These are phyloP conservation scores for Phymatotrichopsis omnivora DNA, from an alignment of 2,329 filamentous ascomycete genomes.

Conservation along the genomic window DNA sequence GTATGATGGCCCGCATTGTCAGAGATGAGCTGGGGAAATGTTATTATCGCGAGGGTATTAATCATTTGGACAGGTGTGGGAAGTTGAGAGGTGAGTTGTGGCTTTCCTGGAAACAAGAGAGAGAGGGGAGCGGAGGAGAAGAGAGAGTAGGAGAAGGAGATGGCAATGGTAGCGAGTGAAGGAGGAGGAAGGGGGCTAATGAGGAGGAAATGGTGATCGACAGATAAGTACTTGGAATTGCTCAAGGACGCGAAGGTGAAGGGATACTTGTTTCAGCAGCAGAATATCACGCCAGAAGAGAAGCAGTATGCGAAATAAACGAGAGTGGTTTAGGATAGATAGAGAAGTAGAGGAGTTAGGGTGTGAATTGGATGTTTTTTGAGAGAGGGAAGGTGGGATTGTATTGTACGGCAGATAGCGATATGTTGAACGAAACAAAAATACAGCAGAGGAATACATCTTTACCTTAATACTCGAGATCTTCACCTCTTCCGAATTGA, in stretches of 20 bases:
- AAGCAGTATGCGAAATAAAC: slow-evolving; percentile 14
- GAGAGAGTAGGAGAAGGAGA: not conserved
- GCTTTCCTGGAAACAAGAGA: not conserved
- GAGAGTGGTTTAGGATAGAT: not conserved
- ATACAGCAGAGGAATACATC: no score
- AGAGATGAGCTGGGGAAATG: slow-evolving; percentile 77
- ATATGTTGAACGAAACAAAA: no score
- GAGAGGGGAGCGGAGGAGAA: not conserved
- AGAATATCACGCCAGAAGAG: slow-evolving; percentile 16
- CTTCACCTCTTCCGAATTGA: no score
- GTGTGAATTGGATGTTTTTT: no score
- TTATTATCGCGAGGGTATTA: slow-evolving; percentile 73
- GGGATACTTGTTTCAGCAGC: slow-evolving; percentile 59
- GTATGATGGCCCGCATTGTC: slow-evolving; percentile 79
- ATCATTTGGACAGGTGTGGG: slow-evolving; percentile 81
- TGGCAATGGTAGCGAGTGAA: not conserved
- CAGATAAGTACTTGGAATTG: slow-evolving; percentile 70
- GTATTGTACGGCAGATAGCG: no score
- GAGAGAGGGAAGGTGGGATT: not conserved
- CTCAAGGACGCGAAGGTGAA: slow-evolving; percentile 66
- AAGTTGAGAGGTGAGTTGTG: slow-evolving; percentile 60
- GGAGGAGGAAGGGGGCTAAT: slow-evolving; percentile 8
- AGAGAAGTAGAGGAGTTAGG: not conserved
- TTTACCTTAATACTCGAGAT: no score
- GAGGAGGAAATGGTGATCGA: slow-evolving; percentile 10